Percentiles rank a stretch among this genome's conserved stretches.
Conservation (phyloP, 257 asterid species). For the Fraxinus quadrangulata region DNA sequence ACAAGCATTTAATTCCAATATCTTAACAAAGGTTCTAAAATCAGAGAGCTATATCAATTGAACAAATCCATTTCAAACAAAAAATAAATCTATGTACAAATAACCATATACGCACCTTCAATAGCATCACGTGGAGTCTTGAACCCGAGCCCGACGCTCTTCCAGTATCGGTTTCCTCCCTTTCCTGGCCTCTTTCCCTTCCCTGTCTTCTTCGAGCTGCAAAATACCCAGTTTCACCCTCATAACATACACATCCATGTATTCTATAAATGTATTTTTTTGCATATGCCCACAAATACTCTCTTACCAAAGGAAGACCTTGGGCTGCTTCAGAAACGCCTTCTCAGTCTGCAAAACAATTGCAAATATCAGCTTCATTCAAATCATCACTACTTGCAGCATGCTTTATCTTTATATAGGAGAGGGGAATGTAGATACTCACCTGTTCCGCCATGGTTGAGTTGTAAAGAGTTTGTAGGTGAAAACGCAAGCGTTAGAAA, state of each 20-base stretch:
- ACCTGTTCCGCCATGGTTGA: slow-evolving; percentile 67
- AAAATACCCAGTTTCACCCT: neutral
- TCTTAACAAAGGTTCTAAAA: neutral
- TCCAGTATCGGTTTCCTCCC: slow-evolving; percentile 62
- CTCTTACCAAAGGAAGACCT: slow-evolving; percentile 61
- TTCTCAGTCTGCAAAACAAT: slow-evolving; percentile 60
- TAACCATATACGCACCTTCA: slow-evolving; percentile 41
- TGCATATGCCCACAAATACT: neutral
- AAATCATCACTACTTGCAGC: neutral
- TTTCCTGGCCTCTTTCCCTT: slow-evolving; percentile 69
- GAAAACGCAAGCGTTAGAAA: neutral
- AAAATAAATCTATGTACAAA: neutral
- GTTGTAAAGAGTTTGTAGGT: neutral
- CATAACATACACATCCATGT: slow-evolving; percentile 2
- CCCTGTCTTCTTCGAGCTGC: slow-evolving; percentile 63
- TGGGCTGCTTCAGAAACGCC: slow-evolving; percentile 76
- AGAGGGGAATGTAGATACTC: neutral
- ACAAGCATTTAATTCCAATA: neutral
- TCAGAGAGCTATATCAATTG: neutral
- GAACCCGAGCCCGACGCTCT: slow-evolving; percentile 58
- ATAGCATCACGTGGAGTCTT: slow-evolving; percentile 74
- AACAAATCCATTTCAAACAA: neutral
- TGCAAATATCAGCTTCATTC: neutral
- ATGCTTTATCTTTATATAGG: neutral
- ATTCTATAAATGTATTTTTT: neutral